Evolutionary conservation across 2,329 filamentous ascomycete genomes (phyloP), one percentile per base, ranked within the genome.

Genomic region (Aspergillus awamori): DNA sequence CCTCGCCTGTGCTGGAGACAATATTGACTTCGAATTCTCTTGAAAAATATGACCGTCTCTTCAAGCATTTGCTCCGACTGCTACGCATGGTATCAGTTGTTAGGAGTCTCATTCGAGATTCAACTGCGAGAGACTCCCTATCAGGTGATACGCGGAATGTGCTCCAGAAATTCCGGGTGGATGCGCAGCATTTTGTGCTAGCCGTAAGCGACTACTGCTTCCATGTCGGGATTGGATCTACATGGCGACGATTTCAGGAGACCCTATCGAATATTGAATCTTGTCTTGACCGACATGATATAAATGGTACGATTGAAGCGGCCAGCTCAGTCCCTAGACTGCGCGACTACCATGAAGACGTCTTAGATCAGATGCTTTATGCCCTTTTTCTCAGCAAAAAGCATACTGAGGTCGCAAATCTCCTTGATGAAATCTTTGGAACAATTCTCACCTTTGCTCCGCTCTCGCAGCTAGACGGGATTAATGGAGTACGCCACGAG

Each of bases 1-100:
- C 93, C 0, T 89, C 93, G 0, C 76, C 84, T 0, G 86, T 91
- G 1, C 80, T 98, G 0, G 83, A 88, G 43, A 82, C 87, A 0
- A 83, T 98, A 63, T 88, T 99, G 45, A 93, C 92, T 0, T 82
- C 87, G 0, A 74, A 82, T 0, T 84, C 89, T 1, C 78, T 98
- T 10, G 80, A 87, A 58, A 92, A 92, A 67, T 98, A 97, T 70
- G 95, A 98, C 73, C 83, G 84, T 51, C 84, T 97, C 38, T 98
- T 97, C 80, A 90, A 88, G 68, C 83, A 92, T 15, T 79, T 97
- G 0, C 81, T 98, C 3, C 87, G 91, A 3, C 80, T 96, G 0
- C 76, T 92, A 11, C 87, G 95, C 36, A 89, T 97, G 85, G 80
- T 92, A 4, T 93, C 90, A 63, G 87, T 93, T 0, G 86, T 89